Percentiles rank a stretch among this genome's conserved stretches.
Evolutionary conservation across 2,329 filamentous ascomycete species (phyloP).

Genomic region (Conoideocrella luteorostrata): DNA sequence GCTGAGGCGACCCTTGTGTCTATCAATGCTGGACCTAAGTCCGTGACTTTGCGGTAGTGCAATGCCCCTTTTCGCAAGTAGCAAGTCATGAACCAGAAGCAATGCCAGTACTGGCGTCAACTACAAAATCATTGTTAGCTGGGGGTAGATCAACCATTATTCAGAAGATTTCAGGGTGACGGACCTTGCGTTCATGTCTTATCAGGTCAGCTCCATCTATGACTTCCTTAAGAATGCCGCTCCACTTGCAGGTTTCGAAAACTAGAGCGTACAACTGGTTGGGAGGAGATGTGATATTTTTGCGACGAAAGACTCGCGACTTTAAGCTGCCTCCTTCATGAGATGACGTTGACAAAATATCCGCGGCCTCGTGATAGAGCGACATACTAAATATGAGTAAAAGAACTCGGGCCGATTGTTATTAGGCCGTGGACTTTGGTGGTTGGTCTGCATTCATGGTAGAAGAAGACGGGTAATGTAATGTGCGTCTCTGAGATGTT

Average conservation of each 20-base stretch:
- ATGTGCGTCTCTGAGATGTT: too few species aligned
- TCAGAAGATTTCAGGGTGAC: too few species aligned
- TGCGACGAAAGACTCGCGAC: constrained; percentile 72
- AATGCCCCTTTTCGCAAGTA: constrained; percentile 76
- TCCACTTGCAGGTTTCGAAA: constrained; percentile 87
- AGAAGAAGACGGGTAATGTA: too few species aligned
- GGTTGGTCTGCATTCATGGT: not conserved
- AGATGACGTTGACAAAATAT: constrained; percentile 56
- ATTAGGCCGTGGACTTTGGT: too few species aligned
- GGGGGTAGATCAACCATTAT: too few species aligned
- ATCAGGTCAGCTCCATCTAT: constrained; percentile 74
- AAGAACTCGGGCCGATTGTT: too few species aligned
- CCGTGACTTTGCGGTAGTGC: constrained; percentile 75
- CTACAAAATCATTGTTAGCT: too few species aligned
- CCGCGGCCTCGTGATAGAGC: constrained; percentile 86
- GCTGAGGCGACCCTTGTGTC: constrained; percentile 72
- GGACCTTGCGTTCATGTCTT: constrained; percentile 76
- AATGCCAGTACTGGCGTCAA: constrained; percentile 74
- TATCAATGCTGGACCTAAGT: constrained; percentile 65
- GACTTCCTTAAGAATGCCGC: constrained; percentile 77
- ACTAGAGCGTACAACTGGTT: constrained; percentile 84
- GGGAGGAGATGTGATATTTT: constrained; percentile 67
- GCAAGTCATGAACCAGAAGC: constrained; percentile 77
- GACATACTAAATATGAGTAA: constrained; percentile 67
- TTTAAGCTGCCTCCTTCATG: constrained; percentile 71